These are phyloP conservation scores for Cladophialophora immunda DNA, from an alignment of 2,329 filamentous ascomycete genomes.

Conservation along the genomic window DNA sequence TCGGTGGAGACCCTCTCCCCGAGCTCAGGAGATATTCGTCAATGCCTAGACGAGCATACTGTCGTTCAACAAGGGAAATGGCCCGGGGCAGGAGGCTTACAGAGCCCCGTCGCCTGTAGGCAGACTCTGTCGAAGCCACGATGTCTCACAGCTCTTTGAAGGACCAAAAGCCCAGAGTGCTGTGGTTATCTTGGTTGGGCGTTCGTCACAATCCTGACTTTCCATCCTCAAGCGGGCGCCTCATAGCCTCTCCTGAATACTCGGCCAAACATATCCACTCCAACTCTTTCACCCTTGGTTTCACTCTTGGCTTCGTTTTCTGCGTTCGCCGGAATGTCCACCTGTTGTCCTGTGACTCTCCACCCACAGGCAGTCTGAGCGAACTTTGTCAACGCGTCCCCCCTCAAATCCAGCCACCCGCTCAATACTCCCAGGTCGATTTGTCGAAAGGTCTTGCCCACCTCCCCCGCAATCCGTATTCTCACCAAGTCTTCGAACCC, in stretches of 20 bases:
- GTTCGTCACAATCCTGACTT: neutral
- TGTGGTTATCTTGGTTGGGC: neutral
- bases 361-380: conserved; percentile 86
- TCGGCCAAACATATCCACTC: conserved; percentile 61
- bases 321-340: conserved; percentile 88
- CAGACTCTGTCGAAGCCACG: neutral
- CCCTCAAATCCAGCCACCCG: conserved; percentile 76
- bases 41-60: neutral
- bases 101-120: neutral
- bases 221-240: conserved; percentile 68
- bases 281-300: conserved; percentile 93
- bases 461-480: conserved; percentile 84
- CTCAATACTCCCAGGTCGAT: conserved; percentile 73
- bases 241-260: conserved; percentile 87
- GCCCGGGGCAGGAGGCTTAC: neutral
- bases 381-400: conserved; percentile 76
- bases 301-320: conserved; percentile 98
- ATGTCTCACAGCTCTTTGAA: neutral
- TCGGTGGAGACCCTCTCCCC: neutral
- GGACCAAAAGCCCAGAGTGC: neutral
- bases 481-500: conserved; percentile 96
- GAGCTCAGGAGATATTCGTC: neutral
- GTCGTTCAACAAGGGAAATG: neutral
- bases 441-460: conserved; percentile 82
- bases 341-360: conserved; percentile 72